Evolutionary conservation across 306 rosid genomes (phyloP).

Genomic region (Mimosa pudica): DNA sequence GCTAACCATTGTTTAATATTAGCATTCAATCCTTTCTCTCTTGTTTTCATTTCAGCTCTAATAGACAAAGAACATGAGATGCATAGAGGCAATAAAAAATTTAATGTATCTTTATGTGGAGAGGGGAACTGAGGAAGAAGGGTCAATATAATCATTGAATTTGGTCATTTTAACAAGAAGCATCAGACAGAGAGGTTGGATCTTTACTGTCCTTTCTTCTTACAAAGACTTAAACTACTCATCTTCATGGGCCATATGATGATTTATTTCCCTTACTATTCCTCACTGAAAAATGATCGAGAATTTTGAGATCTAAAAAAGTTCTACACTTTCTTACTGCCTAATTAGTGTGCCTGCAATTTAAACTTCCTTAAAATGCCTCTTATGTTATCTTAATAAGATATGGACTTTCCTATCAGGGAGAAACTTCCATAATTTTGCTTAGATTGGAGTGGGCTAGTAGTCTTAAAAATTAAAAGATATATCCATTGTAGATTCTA

Average conservation of each 20-base stretch:
- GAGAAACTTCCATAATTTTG: not conserved
- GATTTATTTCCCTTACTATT: not conserved
- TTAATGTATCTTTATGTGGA: not conserved
- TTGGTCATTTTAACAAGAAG: not conserved
- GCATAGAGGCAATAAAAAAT: not conserved
- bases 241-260: not conserved
- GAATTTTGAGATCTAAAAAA: conserved; percentile 8
- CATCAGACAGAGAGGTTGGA: not conserved
- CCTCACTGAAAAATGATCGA: not conserved
- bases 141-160: not conserved
- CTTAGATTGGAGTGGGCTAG: not conserved
- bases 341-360: not conserved
- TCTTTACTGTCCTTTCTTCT: not conserved
- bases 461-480: not conserved
- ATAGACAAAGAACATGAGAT: not conserved
- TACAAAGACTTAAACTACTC: not conserved
- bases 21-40: no score
- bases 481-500: not conserved
- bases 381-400: not conserved
- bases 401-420: conserved; percentile 1
- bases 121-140: not conserved
- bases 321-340: not conserved
- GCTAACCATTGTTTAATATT: not conserved
- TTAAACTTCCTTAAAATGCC: not conserved
- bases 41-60: not conserved